A percentile compares a stretch with the other conserved stretches of the same genome.
Evolutionary conservation across 2,329 filamentous ascomycete genomes (phyloP).

Genomic region (Bipolaris gigantea): DNA sequence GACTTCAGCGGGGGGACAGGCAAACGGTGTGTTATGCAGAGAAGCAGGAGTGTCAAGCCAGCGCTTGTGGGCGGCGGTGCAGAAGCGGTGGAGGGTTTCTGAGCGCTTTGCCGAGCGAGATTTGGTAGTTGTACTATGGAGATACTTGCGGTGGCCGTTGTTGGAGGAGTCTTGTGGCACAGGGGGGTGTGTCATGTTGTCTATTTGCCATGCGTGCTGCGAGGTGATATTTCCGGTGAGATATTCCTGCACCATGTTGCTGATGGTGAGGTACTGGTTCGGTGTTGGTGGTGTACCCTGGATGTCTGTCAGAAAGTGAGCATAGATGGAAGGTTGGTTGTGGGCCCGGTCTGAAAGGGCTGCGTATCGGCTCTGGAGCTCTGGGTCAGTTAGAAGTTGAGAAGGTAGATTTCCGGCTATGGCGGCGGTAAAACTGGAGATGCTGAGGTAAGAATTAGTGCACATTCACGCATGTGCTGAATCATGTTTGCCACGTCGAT

Average conservation of each 20-base stretch:
- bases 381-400: conserved; percentile 13
- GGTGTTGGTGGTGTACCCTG: conserved; percentile 26
- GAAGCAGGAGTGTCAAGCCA: conserved; percentile 14
- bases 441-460: conserved; percentile 34
- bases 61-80: conserved; percentile 18
- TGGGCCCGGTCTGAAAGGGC: conserved; percentile 24
- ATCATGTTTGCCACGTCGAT: conserved; percentile 16
- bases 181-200: conserved; percentile 20
- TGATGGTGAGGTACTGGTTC: conserved; percentile 27
- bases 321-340: conserved; percentile 33
- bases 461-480: conserved; percentile 26
- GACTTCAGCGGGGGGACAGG: conserved; percentile 29
- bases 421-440: conserved; percentile 27
- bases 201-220: conserved; percentile 19
- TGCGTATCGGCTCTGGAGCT: conserved; percentile 24
- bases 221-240: conserved; percentile 2
- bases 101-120: conserved; percentile 21
- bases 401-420: conserved; percentile 28
- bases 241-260: conserved; percentile 25
- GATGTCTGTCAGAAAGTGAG: conserved; percentile 28
- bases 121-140: conserved; percentile 13
- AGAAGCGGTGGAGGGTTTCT: conserved; percentile 20
- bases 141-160: conserved; percentile 30
- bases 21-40: conserved; percentile 17
- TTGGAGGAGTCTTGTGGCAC: conserved; percentile 6